These are phyloP conservation scores for Ustilago loliicola DNA, from an alignment of 1,284 basidiomycete species.

Conservation along the genomic window DNA sequence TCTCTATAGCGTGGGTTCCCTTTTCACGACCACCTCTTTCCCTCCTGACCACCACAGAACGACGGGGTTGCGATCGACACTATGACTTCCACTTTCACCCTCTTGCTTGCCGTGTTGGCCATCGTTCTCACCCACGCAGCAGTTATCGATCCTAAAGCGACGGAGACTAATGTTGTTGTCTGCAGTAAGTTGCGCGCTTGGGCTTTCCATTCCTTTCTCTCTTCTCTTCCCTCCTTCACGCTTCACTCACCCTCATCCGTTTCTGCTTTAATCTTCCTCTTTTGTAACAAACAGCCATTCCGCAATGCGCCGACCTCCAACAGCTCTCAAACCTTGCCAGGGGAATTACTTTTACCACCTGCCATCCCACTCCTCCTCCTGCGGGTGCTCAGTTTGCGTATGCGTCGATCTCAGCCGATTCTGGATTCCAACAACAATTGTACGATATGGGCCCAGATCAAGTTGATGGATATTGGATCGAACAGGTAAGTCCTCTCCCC, in stretches of 20 bases:
- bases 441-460: background rate
- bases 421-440: constrained; percentile 11
- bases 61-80: background rate
- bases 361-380: background rate
- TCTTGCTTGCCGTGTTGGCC: background rate
- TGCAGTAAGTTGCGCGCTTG: constrained; percentile 39
- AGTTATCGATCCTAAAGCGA: background rate
- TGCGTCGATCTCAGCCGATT: constrained; percentile 1
- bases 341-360: constrained; percentile 14
- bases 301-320: background rate
- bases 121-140: background rate
- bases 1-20: too few relatives aligned
- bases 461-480: constrained; percentile 23
- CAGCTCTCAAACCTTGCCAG: constrained; percentile 11
- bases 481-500: background rate
- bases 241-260: too few relatives aligned
- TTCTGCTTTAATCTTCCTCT: background rate
- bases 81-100: background rate
- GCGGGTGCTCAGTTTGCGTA: background rate
- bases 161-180: constrained; percentile 14
- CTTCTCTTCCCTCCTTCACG: background rate
- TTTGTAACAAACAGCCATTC: constrained; percentile 11
- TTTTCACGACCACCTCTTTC: too few relatives aligned
- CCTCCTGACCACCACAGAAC: too few relatives aligned
- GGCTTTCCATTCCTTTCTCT: too few relatives aligned